Percentiles rank a stretch among this genome's conserved stretches.
These are phyloP conservation scores for Mikania micrantha DNA, from an alignment of 129 eudicot genomes.

Conservation along the genomic window DNA sequence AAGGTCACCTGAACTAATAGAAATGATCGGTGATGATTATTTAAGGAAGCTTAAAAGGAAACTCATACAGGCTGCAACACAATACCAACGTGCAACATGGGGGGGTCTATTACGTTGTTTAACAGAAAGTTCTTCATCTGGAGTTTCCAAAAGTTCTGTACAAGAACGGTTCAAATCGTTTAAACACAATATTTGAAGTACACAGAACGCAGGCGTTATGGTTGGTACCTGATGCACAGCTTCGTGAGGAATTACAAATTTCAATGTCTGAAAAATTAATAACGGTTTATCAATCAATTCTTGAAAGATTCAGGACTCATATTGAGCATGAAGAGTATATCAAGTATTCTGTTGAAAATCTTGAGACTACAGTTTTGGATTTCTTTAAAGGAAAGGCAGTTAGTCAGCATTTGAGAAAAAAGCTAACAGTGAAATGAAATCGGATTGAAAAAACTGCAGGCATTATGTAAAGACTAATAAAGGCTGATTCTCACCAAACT, in stretches of 20 bases:
- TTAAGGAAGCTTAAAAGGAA: too few relatives aligned
- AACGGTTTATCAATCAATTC: constrained; percentile 64
- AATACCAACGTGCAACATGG: constrained; percentile 67
- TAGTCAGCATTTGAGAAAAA: constrained; percentile 49
- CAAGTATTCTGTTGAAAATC: constrained; percentile 76
- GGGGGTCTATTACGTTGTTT: constrained; percentile 56
- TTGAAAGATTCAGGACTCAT: constrained; percentile 65
- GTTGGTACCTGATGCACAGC: constrained; percentile 61
- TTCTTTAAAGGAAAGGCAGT: constrained; percentile 68
- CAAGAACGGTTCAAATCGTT: constrained; percentile 66
- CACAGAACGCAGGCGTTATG: constrained; percentile 59
- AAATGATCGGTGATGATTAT: constrained; percentile 58
- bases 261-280: constrained; percentile 56
- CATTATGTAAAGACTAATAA: too few relatives aligned
- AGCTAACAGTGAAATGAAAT: constrained; percentile 40
- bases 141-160: constrained; percentile 55
- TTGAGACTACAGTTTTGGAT: constrained; percentile 62
- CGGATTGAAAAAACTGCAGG: constrained; percentile 32
- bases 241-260: constrained; percentile 59
- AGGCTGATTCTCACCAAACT: too few relatives aligned
- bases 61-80: constrained; percentile 44
- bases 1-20: constrained; percentile 58
- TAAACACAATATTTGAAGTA: constrained; percentile 64
- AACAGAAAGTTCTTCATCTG: constrained; percentile 59
- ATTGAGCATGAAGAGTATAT: constrained; percentile 67